Conservation (phyloP, 1,284 basidiomycete genomes). For the Albatrellus sp. region DNA sequence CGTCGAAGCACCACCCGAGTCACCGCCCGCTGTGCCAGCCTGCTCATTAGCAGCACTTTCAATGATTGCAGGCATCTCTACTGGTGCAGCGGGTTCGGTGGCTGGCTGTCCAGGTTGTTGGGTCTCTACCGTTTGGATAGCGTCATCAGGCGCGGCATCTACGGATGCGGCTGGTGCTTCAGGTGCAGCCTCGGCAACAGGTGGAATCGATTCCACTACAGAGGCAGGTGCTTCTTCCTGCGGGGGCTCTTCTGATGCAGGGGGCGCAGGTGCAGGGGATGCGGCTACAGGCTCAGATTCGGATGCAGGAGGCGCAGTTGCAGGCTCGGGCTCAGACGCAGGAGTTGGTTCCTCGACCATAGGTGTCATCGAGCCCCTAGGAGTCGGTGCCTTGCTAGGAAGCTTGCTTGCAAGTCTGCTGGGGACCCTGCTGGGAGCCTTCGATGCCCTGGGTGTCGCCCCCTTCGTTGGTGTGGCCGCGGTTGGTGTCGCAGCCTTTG, state of each 20-base stretch:
- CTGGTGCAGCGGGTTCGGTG: not conserved
- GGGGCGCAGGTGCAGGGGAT: not conserved
- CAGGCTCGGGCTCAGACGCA: not conserved
- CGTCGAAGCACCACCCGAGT: not conserved
- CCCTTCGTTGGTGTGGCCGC: constrained; percentile 6
- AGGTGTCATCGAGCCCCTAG: constrained; percentile 13
- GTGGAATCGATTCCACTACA: not conserved
- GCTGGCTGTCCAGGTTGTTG: not conserved
- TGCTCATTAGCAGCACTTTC: too few relatives aligned
- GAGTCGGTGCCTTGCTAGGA: constrained; percentile 10
- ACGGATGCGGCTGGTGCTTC: not conserved
- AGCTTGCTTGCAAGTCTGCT: constrained; percentile 10
- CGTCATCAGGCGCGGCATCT: not conserved
- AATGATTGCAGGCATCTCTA: not conserved
- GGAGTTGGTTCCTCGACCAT: constrained; percentile 7
- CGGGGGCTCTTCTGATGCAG: not conserved
- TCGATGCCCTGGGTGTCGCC: constrained; percentile 5
- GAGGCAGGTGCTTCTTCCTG: not conserved
- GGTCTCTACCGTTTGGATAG: not conserved
- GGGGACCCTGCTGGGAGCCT: constrained; percentile 9
- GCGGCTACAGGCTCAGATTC: not conserved
- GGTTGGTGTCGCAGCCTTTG: not conserved
- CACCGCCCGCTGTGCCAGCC: not conserved
- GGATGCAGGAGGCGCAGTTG: not conserved
- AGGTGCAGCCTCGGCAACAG: not conserved